phyloP scores from a whole-genome alignment of 2,329 filamentous ascomycete species.

The Hypoxylon sp. region DNA sequence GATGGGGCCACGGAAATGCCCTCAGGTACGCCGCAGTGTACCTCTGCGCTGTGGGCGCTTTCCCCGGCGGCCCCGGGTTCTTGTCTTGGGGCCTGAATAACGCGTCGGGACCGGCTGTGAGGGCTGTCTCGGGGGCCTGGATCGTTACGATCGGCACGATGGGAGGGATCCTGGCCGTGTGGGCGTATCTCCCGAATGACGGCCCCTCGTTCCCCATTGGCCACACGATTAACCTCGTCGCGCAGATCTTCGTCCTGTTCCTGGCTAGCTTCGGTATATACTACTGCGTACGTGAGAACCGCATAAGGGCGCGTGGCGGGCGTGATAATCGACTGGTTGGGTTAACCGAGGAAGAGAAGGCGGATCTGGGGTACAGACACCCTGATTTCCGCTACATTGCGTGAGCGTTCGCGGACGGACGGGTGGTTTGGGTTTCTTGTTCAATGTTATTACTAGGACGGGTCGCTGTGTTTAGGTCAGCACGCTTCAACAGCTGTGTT shows the following conservation, averaged over 20 bases:
- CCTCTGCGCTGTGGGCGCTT: constrained; percentile 68
- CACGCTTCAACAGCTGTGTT: neutral
- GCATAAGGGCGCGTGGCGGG: constrained; percentile 60
- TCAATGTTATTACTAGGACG: neutral
- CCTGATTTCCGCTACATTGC: constrained; percentile 69
- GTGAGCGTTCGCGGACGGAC: constrained; percentile 16
- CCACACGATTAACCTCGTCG: constrained; percentile 69
- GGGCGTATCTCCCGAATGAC: constrained; percentile 65
- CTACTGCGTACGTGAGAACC: constrained; percentile 69
- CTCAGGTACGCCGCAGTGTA: constrained; percentile 66
- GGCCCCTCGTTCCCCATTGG: constrained; percentile 62
- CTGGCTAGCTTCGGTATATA: constrained; percentile 63
- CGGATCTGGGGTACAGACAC: constrained; percentile 65
- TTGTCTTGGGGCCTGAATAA: constrained; percentile 72
- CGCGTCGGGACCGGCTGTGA: constrained; percentile 66
- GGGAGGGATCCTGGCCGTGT: constrained; percentile 68
- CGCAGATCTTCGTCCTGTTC: constrained; percentile 60
- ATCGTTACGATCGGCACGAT: constrained; percentile 68
- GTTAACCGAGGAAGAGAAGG: constrained; percentile 60
- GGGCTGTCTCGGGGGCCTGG: constrained; percentile 68
- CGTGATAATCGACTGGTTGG: constrained; percentile 64
- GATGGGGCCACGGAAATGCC: constrained; percentile 56
- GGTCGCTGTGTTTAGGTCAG: neutral
- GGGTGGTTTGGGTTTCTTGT: neutral
- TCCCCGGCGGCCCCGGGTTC: constrained; percentile 70